Conservation (phyloP, 2,329 filamentous ascomycete species). For the Aspergillus sclerotialis region DNA sequence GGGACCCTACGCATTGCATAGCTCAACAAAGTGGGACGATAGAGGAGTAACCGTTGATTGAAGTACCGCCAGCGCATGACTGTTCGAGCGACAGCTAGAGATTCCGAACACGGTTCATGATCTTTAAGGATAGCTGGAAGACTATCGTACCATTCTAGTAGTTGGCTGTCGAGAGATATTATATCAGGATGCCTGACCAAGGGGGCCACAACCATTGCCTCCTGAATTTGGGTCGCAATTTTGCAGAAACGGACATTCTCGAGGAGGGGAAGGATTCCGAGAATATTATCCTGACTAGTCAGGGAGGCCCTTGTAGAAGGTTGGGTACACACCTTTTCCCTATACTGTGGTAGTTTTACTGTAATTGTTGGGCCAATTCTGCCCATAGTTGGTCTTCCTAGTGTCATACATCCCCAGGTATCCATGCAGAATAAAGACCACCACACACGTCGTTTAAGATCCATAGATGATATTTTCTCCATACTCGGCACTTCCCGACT, state of each 20-base stretch:
- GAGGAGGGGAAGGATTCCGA: conserved; percentile 62
- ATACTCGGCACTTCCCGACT: conserved; percentile 36
- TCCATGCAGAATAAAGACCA: conserved; percentile 69
- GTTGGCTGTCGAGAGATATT: conserved; percentile 57
- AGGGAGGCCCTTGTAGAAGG: conserved; percentile 22
- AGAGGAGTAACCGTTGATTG: conserved; percentile 68
- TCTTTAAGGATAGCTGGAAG: conserved; percentile 60
- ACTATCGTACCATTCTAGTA: conserved; percentile 65
- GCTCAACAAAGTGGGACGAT: conserved; percentile 65
- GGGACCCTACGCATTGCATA: conserved; percentile 50
- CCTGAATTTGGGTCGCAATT: conserved; percentile 70
- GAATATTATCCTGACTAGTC: conserved; percentile 46
- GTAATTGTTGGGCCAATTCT: conserved; percentile 63
- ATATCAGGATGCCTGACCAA: conserved; percentile 62
- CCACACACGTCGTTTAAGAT: conserved; percentile 63
- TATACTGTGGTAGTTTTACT: conserved; percentile 54
- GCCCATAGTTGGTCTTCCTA: conserved; percentile 63
- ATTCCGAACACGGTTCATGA: conserved; percentile 61
- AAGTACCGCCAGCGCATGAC: conserved; percentile 80
- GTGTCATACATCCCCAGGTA: conserved; percentile 65
- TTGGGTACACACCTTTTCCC: conserved; percentile 24
- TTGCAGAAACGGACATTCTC: conserved; percentile 76
- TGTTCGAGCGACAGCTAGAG: conserved; percentile 61
- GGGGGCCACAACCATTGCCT: conserved; percentile 63
- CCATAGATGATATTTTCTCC: conserved; percentile 46